phyloP scores from a whole-genome alignment of 225 moss, liverwort and hornwort species.

The Bryum argenteum region DNA sequence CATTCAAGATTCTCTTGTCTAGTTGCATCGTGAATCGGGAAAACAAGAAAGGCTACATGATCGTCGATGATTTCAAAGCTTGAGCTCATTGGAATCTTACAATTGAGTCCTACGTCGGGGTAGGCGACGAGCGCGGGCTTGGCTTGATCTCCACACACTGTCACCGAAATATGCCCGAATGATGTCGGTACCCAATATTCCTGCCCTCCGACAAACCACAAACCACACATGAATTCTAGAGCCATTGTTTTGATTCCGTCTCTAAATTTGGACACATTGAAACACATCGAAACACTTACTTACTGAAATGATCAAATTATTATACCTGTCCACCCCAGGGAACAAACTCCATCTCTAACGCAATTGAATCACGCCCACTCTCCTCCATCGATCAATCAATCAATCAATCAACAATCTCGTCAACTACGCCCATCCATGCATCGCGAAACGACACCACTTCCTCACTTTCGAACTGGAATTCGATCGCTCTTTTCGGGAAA shows the following conservation, averaged over 20 bases:
- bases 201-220: slow-evolving; percentile 41
- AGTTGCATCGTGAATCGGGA: too few species aligned
- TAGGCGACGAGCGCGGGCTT: slow-evolving; percentile 95
- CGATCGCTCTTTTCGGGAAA: too few species aligned
- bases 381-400: slow-evolving; percentile 26
- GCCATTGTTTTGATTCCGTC: too few species aligned
- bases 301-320: not conserved
- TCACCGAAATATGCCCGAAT: slow-evolving; percentile 79
- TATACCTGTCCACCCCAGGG: slow-evolving; percentile 44
- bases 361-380: slow-evolving; percentile 36
- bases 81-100: slow-evolving; percentile 44
- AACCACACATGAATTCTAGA: not conserved
- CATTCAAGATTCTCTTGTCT: too few species aligned
- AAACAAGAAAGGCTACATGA: too few species aligned
- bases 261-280: too few species aligned
- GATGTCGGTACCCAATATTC: slow-evolving; percentile 80
- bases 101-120: slow-evolving; percentile 87
- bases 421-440: slow-evolving; percentile 16
- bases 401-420: not conserved
- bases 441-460: not conserved
- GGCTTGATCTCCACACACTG: slow-evolving; percentile 81
- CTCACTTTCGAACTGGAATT: not conserved
- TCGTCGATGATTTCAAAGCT: too few species aligned
- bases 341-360: slow-evolving; percentile 32
- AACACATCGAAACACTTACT: too few species aligned